A percentile compares a stretch with the other conserved stretches of the same genome.
Evolutionary conservation across 257 asterid genomes (phyloP).

Genomic region (Jacaranda copaia): DNA sequence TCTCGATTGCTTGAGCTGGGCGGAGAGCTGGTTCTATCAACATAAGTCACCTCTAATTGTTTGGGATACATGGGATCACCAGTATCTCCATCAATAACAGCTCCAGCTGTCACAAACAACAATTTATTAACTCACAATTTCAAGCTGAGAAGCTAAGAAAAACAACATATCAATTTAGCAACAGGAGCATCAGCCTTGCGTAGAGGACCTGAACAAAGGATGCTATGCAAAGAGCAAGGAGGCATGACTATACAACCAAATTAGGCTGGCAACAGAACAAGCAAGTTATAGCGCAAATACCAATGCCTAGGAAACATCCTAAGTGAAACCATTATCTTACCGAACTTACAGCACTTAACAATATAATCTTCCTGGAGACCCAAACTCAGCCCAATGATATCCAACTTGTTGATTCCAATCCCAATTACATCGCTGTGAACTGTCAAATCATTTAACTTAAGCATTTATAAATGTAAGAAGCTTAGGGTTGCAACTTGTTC

Average conservation of each 20-base stretch:
- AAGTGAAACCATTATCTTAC: neutral
- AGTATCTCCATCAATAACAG: constrained; percentile 55
- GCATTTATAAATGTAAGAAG: neutral
- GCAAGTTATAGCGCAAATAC: constrained; percentile 3
- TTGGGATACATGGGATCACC: constrained; percentile 50
- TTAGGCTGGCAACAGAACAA: neutral
- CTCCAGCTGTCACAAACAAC: constrained; percentile 47
- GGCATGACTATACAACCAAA: constrained; percentile 2
- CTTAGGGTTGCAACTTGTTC: neutral
- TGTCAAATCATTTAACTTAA: constrained; percentile 13
- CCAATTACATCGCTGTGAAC: neutral
- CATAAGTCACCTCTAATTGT: constrained; percentile 48
- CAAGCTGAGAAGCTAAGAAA: constrained; percentile 4
- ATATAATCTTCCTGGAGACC: constrained; percentile 13
- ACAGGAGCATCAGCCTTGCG: constrained; percentile 21
- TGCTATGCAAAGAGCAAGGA: neutral
- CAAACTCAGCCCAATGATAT: neutral
- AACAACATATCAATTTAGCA: neutral
- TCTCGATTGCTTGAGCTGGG: constrained; percentile 63
- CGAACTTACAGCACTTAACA: neutral
- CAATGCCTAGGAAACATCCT: neutral
- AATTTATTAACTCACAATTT: constrained; percentile 22
- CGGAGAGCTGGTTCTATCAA: constrained; percentile 48
- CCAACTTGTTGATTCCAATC: neutral
- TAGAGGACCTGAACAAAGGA: constrained; percentile 11